phyloP scores from a whole-genome alignment of 139 green algal genomes.

The Volvox africanus region DNA sequence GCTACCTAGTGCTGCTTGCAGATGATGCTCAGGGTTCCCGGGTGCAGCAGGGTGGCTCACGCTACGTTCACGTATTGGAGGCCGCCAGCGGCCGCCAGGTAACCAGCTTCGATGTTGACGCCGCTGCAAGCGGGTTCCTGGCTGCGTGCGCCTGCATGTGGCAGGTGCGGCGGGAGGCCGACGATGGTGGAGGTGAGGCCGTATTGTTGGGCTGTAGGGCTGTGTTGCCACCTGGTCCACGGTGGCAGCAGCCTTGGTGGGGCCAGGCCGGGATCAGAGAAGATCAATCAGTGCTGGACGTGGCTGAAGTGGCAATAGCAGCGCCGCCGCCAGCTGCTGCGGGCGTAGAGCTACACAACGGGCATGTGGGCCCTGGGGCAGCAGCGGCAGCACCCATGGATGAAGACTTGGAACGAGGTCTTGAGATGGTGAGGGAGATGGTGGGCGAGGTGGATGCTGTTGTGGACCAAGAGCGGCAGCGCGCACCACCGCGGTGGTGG shows the following conservation, averaged over 20 bases:
- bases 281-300: not conserved
- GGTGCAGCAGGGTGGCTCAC: not conserved
- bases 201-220: not conserved
- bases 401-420: not conserved
- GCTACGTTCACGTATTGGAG: constrained; percentile 17
- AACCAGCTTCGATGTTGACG: not conserved
- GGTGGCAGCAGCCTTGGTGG: not conserved
- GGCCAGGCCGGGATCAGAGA: not conserved
- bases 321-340: not conserved
- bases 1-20: constrained; percentile 11
- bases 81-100: constrained; percentile 5
- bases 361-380: not conserved
- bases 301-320: not conserved
- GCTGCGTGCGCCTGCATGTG: not conserved
- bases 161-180: constrained; percentile 7
- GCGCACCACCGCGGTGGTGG: not conserved
- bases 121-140: not conserved
- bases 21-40: not conserved
- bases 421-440: not conserved
- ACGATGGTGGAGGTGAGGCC: not conserved
- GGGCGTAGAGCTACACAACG: not conserved
- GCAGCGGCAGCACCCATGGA: not conserved
- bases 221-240: not conserved
- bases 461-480: not conserved
- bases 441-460: not conserved